Conservation (phyloP, 805 yeast genomes). For the Sugiyamaella valdiviana region DNA sequence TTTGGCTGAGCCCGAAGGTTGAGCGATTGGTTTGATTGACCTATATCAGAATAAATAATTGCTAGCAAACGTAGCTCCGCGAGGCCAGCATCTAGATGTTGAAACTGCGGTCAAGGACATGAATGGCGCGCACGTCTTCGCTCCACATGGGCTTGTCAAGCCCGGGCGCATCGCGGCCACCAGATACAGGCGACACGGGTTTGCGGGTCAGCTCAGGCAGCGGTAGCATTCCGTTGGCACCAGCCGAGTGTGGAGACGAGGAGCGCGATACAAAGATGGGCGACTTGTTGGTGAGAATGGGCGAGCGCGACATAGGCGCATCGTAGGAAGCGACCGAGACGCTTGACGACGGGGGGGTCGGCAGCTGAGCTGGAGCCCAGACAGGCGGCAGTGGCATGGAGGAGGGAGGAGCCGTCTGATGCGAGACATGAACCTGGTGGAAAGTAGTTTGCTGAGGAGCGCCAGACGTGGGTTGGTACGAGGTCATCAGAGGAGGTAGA, state of each 20-base stretch:
- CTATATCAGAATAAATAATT: slow-evolving; percentile 2
- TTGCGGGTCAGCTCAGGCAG: slow-evolving; percentile 1
- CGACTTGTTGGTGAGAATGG: neutral
- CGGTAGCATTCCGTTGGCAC: neutral
- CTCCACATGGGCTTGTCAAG: slow-evolving; percentile 25
- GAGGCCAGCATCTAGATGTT: no score
- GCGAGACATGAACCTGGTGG: no score
- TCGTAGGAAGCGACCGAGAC: neutral
- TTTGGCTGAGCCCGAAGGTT: no score
- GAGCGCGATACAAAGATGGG: slow-evolving; percentile 4
- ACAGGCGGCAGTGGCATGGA: neutral
- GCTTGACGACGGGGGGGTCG: slow-evolving; percentile 6
- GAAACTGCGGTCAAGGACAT: slow-evolving; percentile 27
- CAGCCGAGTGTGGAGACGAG: slow-evolving; percentile 3
- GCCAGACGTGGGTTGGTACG: neutral
- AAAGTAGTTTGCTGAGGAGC: neutral
- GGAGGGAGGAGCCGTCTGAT: neutral
- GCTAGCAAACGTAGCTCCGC: no score
- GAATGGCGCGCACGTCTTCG: slow-evolving; percentile 30
- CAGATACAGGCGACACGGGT: neutral
- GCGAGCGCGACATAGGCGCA: neutral
- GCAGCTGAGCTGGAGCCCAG: slow-evolving; percentile 2
- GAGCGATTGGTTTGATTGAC: neutral
- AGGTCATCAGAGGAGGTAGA: neutral
- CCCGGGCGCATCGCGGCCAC: neutral